These are phyloP conservation scores for Macrotyloma uniflorum DNA, from an alignment of 306 rosid genomes.

Conservation along the genomic window DNA sequence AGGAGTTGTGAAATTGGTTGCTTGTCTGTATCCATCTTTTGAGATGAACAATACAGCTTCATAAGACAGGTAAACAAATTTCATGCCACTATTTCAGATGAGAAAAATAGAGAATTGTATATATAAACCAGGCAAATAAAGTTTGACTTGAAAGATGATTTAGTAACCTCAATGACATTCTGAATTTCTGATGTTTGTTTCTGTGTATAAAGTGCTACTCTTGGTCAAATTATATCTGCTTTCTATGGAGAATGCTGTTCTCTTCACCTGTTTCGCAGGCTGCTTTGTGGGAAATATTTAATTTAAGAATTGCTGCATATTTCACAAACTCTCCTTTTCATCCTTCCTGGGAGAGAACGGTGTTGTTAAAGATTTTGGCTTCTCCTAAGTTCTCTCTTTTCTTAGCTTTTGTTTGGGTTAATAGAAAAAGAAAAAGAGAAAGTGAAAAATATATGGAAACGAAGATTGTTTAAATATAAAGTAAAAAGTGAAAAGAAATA, in stretches of 20 bases:
- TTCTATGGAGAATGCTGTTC: too few relatives aligned
- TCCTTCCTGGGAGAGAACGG: not conserved
- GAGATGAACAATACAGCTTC: not conserved
- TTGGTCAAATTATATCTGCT: not conserved
- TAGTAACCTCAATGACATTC: too few relatives aligned
- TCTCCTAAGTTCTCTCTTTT: too few relatives aligned
- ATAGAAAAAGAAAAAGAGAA: too few relatives aligned
- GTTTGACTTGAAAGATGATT: not conserved
- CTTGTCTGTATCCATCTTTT: not conserved
- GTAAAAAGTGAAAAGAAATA: too few relatives aligned
- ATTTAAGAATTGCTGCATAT: not conserved
- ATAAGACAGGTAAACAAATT: not conserved
- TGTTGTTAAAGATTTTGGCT: slow-evolving; percentile 1
- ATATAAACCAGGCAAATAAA: not conserved
- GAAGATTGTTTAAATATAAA: too few relatives aligned
- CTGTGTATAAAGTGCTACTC: not conserved
- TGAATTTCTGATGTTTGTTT: not conserved
- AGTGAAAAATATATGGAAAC: too few relatives aligned
- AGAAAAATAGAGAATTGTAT: not conserved
- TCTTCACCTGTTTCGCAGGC: not conserved
- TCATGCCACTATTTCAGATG: not conserved
- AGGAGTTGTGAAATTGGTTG: not conserved
- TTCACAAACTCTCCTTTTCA: not conserved
- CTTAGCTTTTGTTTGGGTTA: too few relatives aligned
- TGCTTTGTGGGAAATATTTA: not conserved